Percentiles rank a stretch among this genome's conserved stretches.
Conservation (phyloP, 2,329 filamentous ascomycete species). For the Gnomoniopsis smithogilvyi region DNA sequence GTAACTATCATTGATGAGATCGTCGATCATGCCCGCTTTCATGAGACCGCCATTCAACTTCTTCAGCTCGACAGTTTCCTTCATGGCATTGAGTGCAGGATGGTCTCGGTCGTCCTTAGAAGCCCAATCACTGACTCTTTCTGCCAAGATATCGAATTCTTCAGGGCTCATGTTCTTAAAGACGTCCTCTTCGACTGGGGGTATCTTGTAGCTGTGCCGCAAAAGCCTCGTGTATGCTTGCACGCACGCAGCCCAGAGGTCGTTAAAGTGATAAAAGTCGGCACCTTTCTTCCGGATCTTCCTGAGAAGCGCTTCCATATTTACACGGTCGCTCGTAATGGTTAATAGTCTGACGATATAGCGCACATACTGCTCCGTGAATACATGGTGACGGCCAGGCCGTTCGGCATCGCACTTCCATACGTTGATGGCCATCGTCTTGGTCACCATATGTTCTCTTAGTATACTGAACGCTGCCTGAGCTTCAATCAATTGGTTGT, state of each 20-base stretch:
- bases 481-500: conserved; percentile 60
- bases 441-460: conserved; percentile 72
- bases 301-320: conserved; percentile 74
- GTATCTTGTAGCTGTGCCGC: conserved; percentile 45
- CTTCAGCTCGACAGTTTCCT: conserved; percentile 57
- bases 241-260: conserved; percentile 57
- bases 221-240: conserved; percentile 51
- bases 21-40: conserved; percentile 82
- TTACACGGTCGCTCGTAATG: conserved; percentile 69
- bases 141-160: conserved; percentile 56
- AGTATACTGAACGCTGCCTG: conserved; percentile 79
- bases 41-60: conserved; percentile 82
- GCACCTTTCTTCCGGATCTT: conserved; percentile 78
- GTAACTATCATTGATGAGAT: conserved; percentile 90
- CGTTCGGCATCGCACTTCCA: conserved; percentile 90
- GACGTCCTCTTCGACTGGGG: conserved; percentile 46
- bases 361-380: conserved; percentile 80
- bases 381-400: conserved; percentile 85
- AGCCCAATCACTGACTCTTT: conserved; percentile 54
- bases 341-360: conserved; percentile 76
- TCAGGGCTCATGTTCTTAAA: conserved; percentile 53
- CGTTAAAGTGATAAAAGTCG: conserved; percentile 65
- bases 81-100: conserved; percentile 50
- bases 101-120: conserved; percentile 35
- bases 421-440: conserved; percentile 91